Conservation (phyloP, 2,329 filamentous ascomycete genomes). For the Diplodia intermedia region DNA sequence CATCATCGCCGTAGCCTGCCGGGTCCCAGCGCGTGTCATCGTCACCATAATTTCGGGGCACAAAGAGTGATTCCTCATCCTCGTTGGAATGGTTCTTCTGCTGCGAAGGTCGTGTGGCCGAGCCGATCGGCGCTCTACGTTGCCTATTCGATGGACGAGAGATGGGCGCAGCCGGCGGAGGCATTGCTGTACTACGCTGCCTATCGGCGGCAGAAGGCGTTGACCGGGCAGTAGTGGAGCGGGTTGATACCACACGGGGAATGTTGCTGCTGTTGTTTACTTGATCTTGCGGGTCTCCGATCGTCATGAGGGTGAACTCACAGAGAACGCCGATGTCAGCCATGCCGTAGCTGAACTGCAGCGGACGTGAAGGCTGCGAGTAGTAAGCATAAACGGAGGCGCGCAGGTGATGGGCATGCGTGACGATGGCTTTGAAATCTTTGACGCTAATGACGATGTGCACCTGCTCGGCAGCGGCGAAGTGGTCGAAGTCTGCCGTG, state of each 20-base stretch:
- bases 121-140: constrained; percentile 39
- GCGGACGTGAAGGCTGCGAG: constrained; percentile 72
- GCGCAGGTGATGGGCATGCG: constrained; percentile 73
- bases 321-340: constrained; percentile 69
- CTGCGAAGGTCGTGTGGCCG: constrained; percentile 40
- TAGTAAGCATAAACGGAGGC: constrained; percentile 72
- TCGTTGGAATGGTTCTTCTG: constrained; percentile 36
- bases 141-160: constrained; percentile 43
- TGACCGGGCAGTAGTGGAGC: constrained; percentile 42
- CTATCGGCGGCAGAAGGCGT: constrained; percentile 1
- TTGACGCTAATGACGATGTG: constrained; percentile 84
- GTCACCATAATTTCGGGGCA: constrained; percentile 62
- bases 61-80: constrained; percentile 70
- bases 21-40: constrained; percentile 78
- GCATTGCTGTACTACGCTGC: constrained; percentile 47
- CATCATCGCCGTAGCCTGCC: constrained; percentile 49
- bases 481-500: constrained; percentile 76
- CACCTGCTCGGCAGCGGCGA: constrained; percentile 74
- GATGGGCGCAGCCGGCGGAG: constrained; percentile 48
- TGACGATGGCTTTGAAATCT: constrained; percentile 80
- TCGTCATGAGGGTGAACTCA: constrained; percentile 84
- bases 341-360: constrained; percentile 72
- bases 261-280: constrained; percentile 39
- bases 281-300: constrained; percentile 63
- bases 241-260: constrained; percentile 48